Conservation (phyloP, 2,329 filamentous ascomycete species). For the Penicillium sp. region DNA sequence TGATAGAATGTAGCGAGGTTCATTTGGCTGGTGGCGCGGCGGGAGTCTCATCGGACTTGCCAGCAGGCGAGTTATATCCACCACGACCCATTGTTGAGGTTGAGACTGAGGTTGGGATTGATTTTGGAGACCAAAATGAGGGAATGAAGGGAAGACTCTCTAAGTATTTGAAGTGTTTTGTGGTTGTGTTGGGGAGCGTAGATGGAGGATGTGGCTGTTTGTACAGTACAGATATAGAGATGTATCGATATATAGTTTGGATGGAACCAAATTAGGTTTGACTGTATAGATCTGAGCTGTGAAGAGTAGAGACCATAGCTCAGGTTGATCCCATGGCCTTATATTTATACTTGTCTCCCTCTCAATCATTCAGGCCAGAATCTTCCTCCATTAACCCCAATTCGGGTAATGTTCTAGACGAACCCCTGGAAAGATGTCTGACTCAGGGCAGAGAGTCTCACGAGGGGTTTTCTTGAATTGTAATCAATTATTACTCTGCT, state of each 20-base stretch:
- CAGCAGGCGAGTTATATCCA: slow-evolving; percentile 32
- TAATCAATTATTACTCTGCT: background rate
- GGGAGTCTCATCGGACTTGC: slow-evolving; percentile 4
- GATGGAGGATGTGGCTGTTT: background rate
- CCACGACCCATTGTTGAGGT: slow-evolving; percentile 37
- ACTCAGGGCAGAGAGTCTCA: slow-evolving; percentile 10
- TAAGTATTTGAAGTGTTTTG: too few species aligned
- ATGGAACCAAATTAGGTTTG: background rate
- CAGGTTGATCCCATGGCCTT: background rate
- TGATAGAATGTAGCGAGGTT: background rate
- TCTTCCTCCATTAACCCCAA: background rate
- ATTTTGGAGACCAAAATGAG: too few species aligned
- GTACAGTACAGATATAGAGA: background rate
- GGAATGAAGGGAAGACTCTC: too few species aligned
- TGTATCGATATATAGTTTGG: background rate
- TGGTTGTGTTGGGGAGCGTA: background rate
- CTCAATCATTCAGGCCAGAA: slow-evolving; percentile 12
- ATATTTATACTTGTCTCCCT: slow-evolving; percentile 1
- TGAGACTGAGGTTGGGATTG: slow-evolving; percentile 3
- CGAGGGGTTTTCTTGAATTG: background rate
- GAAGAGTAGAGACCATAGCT: background rate
- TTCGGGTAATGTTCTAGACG: slow-evolving; percentile 12
- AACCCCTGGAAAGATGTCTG: slow-evolving; percentile 6
- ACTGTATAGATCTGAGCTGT: background rate
- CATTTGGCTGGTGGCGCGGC: slow-evolving; percentile 1